Conservation (phyloP, 1,139 yeast species). For the Casaregolazyma suthepensis region DNA sequence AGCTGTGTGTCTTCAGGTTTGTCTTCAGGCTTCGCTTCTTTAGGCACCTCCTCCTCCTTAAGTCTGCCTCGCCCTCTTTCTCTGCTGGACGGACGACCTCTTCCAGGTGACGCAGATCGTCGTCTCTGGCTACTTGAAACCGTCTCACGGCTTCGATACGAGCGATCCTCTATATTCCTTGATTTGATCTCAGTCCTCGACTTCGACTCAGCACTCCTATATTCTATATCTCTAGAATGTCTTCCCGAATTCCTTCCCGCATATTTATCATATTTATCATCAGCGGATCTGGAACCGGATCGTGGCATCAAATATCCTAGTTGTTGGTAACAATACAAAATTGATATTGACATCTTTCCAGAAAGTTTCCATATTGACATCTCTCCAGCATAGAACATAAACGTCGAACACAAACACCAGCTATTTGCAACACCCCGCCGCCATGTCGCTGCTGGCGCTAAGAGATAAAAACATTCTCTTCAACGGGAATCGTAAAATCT, state of each 20-base stretch:
- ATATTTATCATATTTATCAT: neutral
- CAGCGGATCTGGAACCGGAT: neutral
- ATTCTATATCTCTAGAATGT: neutral
- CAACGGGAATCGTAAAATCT: constrained; percentile 47
- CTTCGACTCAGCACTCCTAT: neutral
- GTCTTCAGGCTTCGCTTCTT: neutral
- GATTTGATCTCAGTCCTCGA: too few species aligned
- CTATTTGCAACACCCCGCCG: neutral
- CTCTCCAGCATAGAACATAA: neutral
- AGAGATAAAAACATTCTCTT: constrained; percentile 32
- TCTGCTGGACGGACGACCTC: neutral
- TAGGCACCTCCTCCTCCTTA: neutral
- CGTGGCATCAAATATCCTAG: neutral
- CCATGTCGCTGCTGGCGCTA: constrained; percentile 7
- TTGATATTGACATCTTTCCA: too few species aligned
- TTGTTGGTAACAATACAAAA: neutral
- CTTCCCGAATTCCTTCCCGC: neutral
- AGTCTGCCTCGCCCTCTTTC: neutral
- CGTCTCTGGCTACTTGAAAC: neutral
- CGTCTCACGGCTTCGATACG: neutral
- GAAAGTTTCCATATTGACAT: too few species aligned
- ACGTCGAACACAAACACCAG: neutral
- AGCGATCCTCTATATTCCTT: neutral
- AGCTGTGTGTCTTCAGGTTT: neutral
- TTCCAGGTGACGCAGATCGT: constrained; percentile 1